Conservation (phyloP, 2,329 filamentous ascomycete species). For the Scedosporium minutisporum region DNA sequence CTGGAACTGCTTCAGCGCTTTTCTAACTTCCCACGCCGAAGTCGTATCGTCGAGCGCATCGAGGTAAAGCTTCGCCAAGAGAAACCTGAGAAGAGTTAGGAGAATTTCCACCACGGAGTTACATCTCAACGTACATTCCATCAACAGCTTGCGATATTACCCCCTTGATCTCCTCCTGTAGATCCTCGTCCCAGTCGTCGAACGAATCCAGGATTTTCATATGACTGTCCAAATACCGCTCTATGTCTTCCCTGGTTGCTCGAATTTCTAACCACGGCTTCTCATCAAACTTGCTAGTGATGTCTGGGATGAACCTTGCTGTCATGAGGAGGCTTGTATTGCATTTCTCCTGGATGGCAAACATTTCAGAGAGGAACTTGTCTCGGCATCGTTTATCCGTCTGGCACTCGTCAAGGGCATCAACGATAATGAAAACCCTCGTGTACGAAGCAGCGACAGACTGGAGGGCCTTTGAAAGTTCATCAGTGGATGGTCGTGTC, state of each 20-base stretch:
- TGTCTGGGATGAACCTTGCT: slow-evolving; percentile 6
- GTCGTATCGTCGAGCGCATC: slow-evolving; percentile 11
- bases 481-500: neutral
- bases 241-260: slow-evolving; percentile 8
- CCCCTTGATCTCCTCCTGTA: slow-evolving; percentile 9
- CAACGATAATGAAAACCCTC: neutral
- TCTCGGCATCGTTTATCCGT: slow-evolving; percentile 5
- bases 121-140: slow-evolving; percentile 6
- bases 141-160: slow-evolving; percentile 3
- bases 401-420: slow-evolving; percentile 12
- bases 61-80: slow-evolving; percentile 10
- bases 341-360: neutral
- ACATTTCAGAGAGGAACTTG: neutral
- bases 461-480: slow-evolving; percentile 1
- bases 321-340: neutral
- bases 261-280: slow-evolving; percentile 1
- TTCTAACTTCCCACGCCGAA: slow-evolving; percentile 21
- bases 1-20: slow-evolving; percentile 14
- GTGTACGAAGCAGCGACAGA: neutral
- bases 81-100: neutral
- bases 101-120: too few relatives aligned
- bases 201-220: slow-evolving; percentile 2
- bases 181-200: neutral
- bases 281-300: slow-evolving; percentile 4
- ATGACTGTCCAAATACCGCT: slow-evolving; percentile 7